Evolutionary conservation across 306 rosid species (phyloP), one percentile per base, ranked within the genome.

Genomic region (Canavalia gladiata): DNA sequence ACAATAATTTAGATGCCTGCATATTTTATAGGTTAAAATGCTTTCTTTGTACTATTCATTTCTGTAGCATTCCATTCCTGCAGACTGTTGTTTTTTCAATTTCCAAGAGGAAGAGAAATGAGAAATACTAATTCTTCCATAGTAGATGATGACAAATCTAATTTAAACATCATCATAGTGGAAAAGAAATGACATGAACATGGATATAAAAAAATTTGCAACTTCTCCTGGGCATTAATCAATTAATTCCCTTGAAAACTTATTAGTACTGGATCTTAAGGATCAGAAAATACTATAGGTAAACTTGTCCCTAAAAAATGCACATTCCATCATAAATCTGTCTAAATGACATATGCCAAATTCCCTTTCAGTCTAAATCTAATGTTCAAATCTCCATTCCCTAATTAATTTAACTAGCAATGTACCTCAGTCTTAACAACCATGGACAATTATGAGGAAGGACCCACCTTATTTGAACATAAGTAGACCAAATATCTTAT

Each of bases 101-200:
- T 60, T 31, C 57, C 72, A 64, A 31, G 56, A 28, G 42, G 18
- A 68, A 65, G 47, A 51, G 34, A 51, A 74, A 64, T 39, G 33
- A 8, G 46, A 58, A 62, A 73, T 60, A 60, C 82, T 29, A 43
- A 51, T 64, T 73, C 58, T 64, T 65, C 72, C 37, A 74, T 31
- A 78, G 47, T 54, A 55, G 66, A 64, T n/a, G 66, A 46, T 66
- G 57, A 5, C 31, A 43, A 12, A 25, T 77, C 35, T 51, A 65
- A 63, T 56, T 49, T 58, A 62, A 60, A 65, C 58, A 29, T 73
- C 34, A 46, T 37, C 28, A 35, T 54, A 37, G 5, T 10, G 29
- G 47, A n/a, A 57, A 46, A 50, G 47, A 39, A 74, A 55, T 10
- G 3, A 18, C 34, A 28, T n/a, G 56, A 29, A 39, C 8, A 37